Evolutionary conservation across 495 filamentous ascomycete genomes (phyloP), one percentile per base, ranked within the genome.

Genomic region (Cryomyces antarcticus): DNA sequence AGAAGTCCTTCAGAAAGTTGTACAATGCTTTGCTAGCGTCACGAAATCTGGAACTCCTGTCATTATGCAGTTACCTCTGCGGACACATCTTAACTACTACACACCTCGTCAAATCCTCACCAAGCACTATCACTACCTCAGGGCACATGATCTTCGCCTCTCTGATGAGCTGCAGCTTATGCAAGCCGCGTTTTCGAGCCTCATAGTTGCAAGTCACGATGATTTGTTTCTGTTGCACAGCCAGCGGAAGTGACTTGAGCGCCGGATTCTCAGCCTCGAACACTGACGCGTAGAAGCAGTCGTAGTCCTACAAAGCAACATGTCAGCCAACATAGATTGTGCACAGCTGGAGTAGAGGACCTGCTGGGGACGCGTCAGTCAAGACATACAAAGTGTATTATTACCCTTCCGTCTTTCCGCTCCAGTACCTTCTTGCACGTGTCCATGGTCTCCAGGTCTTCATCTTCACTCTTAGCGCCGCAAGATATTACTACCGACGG

Each of bases 131-230:
- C 39, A 92, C 72, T 28, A 94, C 70, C 41, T 92, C 82, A 0
- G 87, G 85, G 52, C 83, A 89, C 43, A 76, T 62, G 50, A 73
- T 73, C 57, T 74, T 81, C 4, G 87, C 88, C 49, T 93, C 82
- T 39, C 62, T 67, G 58, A 94, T 79, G 33, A 82, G 65, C 60
- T 86, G 80, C 29, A 95, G 66, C 63, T 96, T 94, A 60, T 69
- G 69, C 34, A 94, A 66, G 28, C 88, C 88, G 31, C 62, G 41
- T 43, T 57, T 41, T 30, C 88, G 72, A 5, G 88, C 88, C 53
- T 80, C 82, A 56, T 94, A 94, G 61, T 96, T 94, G 68, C 85
- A 93, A 4, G 88, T 96, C 37, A 86, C 87, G 28, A 94, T 72
- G 37, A 94, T 93, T 52, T 82, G 78, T 62, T 94, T 94, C 62